Conservation (phyloP, 495 filamentous ascomycete genomes). For the Eremomyces bilateralis region DNA sequence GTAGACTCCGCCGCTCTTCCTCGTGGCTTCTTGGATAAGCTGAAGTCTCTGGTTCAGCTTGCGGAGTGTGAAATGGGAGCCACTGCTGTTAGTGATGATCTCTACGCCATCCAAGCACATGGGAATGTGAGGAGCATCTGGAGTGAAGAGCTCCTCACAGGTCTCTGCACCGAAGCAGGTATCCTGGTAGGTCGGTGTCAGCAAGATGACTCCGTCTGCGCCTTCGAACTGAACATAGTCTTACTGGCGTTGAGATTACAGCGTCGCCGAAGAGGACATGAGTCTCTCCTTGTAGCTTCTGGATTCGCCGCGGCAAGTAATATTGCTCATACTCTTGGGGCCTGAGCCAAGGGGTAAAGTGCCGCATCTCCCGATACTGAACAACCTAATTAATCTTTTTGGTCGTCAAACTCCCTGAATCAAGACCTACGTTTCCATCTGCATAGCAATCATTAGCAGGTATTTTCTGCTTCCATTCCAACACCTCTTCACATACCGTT, state of each 20-base stretch:
- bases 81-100: not conserved
- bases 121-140: constrained; percentile 19
- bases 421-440: constrained; percentile 12
- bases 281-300: constrained; percentile 34
- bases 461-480: not conserved
- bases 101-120: not conserved
- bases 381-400: constrained; percentile 36
- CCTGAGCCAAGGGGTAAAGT: constrained; percentile 43
- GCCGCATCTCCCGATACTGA: not conserved
- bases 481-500: constrained; percentile 16
- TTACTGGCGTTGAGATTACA: constrained; percentile 51
- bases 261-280: constrained; percentile 58
- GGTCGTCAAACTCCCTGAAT: constrained; percentile 33
- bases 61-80: not conserved
- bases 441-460: not conserved
- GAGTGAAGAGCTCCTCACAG: constrained; percentile 22
- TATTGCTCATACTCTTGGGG: constrained; percentile 44
- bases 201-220: constrained; percentile 16
- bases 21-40: not conserved
- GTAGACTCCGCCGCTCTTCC: not conserved
- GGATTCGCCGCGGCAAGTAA: constrained; percentile 43
- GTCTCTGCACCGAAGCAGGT: constrained; percentile 13
- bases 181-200: constrained; percentile 16
- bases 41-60: not conserved
- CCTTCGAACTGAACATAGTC: constrained; percentile 32